A percentile compares a stretch with the other conserved stretches of the same genome.
Conservation (phyloP, 441 rosid genomes). For the Pelargonium citronellum region DNA sequence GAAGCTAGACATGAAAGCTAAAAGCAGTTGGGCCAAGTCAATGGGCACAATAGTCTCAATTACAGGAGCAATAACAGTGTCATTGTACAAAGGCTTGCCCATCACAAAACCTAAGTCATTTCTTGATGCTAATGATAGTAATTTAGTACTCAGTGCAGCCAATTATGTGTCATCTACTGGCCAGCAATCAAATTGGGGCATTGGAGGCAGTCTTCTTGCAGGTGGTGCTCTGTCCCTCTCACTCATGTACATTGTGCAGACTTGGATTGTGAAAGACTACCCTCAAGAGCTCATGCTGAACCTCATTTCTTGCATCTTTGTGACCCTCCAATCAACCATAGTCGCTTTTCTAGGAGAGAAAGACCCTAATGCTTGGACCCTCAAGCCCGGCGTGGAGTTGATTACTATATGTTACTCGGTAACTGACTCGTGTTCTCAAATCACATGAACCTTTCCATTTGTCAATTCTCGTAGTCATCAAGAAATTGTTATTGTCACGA, state of each 20-base stretch:
- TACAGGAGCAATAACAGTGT: slow-evolving; percentile 29
- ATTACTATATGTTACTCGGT: slow-evolving; percentile 28
- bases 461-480: too few species aligned
- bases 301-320: slow-evolving; percentile 16
- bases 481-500: neutral
- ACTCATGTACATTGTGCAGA: slow-evolving; percentile 12
- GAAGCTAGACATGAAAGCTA: slow-evolving; percentile 22
- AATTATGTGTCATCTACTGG: neutral
- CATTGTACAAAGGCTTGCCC: slow-evolving; percentile 32
- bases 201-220: neutral
- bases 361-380: slow-evolving; percentile 30
- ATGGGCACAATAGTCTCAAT: slow-evolving; percentile 31
- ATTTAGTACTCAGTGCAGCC: too few species aligned
- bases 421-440: neutral
- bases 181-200: neutral
- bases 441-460: too few species aligned
- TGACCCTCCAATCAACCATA: slow-evolving; percentile 19
- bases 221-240: neutral
- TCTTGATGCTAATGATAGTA: too few species aligned
- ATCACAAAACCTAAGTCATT: neutral
- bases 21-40: slow-evolving; percentile 33
- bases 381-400: slow-evolving; percentile 29
- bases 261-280: slow-evolving; percentile 32
- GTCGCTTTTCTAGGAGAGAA: slow-evolving; percentile 25
- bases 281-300: slow-evolving; percentile 30